These are phyloP conservation scores for Beta vulgaris DNA, from an alignment of 148 eudicot genomes.

Conservation along the genomic window DNA sequence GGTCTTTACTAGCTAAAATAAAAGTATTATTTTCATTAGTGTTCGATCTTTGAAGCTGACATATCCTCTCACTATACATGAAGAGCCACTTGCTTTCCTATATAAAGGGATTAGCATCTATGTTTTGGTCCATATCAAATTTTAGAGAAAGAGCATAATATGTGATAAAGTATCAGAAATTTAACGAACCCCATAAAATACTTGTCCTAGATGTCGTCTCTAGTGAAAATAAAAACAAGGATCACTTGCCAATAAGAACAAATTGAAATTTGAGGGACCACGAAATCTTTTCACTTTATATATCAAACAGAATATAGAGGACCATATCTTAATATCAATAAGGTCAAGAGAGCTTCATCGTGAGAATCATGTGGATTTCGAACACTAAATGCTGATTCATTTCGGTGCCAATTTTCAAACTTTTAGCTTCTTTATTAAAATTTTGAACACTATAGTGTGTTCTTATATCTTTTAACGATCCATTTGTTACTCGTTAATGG, in stretches of 20 bases:
- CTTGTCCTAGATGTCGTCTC: not conserved
- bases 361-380: not conserved
- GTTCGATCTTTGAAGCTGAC: not conserved
- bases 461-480: no score
- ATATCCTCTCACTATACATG: not conserved
- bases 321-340: not conserved
- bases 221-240: not conserved
- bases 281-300: conserved; percentile 4
- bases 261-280: conserved; percentile 6
- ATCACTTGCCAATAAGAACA: not conserved
- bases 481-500: no score
- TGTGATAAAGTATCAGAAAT: not conserved
- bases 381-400: no score
- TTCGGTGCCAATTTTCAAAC: no score
- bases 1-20: no score
- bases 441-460: no score
- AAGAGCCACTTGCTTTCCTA: not conserved
- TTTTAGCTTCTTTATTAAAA: no score
- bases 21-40: no score
- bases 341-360: not conserved
- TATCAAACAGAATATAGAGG: not conserved
- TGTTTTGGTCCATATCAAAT: not conserved
- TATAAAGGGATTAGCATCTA: not conserved
- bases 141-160: not conserved
- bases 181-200: not conserved